Conservation (phyloP, 176 grass and related monocot genomes). For the Poa pratensis region DNA sequence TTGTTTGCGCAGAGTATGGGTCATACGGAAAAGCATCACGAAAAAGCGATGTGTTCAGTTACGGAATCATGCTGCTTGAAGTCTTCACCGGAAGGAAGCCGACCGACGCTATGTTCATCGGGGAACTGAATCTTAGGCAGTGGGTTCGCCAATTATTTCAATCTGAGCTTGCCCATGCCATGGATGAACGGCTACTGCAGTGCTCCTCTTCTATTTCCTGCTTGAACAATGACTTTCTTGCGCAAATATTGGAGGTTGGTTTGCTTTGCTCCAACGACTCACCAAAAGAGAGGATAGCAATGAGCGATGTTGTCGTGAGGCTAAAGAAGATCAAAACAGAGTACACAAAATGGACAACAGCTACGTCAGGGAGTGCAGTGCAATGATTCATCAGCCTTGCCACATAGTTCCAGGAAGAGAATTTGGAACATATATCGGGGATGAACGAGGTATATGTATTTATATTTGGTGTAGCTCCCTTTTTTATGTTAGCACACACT, state of each 20-base stretch:
- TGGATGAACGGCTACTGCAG: neutral
- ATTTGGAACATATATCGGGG: too few species aligned
- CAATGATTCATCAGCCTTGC: neutral
- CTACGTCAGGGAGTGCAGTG: neutral
- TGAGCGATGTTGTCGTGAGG: neutral
- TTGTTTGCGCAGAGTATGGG: neutral
- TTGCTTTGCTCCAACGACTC: neutral
- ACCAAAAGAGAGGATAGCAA: neutral
- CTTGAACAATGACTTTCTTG: neutral
- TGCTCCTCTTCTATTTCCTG: neutral
- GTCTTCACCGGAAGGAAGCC: neutral
- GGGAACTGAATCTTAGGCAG: neutral
- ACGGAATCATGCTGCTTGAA: neutral
- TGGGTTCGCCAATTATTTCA: conserved; percentile 1
- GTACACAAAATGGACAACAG: neutral
- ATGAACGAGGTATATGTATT: too few species aligned
- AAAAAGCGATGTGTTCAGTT: neutral
- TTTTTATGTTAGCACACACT: too few species aligned
- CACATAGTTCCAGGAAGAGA: neutral
- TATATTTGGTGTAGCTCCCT: too few species aligned
- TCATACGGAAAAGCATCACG: neutral
- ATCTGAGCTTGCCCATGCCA: neutral
- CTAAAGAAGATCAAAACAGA: neutral
- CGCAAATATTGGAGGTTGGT: neutral
- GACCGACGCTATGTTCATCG: neutral